These are phyloP conservation scores for Berberis thunbergii DNA, from an alignment of 164 flowering plant species.

Conservation along the genomic window DNA sequence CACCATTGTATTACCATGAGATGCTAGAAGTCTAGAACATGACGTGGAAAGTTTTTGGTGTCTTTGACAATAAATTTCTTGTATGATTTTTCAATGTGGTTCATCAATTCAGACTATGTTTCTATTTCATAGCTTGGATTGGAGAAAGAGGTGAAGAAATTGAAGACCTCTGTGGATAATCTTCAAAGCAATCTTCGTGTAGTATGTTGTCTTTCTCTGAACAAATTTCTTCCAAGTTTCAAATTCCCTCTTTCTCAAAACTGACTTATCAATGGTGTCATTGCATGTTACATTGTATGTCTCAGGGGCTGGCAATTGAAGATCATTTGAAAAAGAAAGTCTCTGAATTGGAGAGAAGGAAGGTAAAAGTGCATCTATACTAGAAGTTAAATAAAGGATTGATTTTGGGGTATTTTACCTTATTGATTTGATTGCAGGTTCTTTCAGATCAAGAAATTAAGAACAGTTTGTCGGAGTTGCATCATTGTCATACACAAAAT, in stretches of 20 bases:
- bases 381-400: background rate
- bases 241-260: background rate
- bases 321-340: constrained; percentile 65
- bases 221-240: background rate
- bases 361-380: constrained; percentile 31
- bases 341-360: constrained; percentile 48
- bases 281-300: background rate
- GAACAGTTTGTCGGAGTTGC: constrained; percentile 38
- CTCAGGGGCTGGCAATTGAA: constrained; percentile 84
- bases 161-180: constrained; percentile 41
- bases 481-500: constrained; percentile 36
- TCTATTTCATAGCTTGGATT: constrained; percentile 59
- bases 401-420: constrained; percentile 1
- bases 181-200: constrained; percentile 59
- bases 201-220: constrained; percentile 28
- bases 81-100: background rate
- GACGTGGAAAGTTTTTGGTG: background rate
- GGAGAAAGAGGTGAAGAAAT: constrained; percentile 52
- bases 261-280: background rate
- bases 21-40: no score
- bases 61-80: background rate
- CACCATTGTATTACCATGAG: no score
- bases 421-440: constrained; percentile 33
- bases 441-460: constrained; percentile 26
- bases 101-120: constrained; percentile 25